Conservation (phyloP, 306 rosid genomes). For the Citrullus colocynthis region DNA sequence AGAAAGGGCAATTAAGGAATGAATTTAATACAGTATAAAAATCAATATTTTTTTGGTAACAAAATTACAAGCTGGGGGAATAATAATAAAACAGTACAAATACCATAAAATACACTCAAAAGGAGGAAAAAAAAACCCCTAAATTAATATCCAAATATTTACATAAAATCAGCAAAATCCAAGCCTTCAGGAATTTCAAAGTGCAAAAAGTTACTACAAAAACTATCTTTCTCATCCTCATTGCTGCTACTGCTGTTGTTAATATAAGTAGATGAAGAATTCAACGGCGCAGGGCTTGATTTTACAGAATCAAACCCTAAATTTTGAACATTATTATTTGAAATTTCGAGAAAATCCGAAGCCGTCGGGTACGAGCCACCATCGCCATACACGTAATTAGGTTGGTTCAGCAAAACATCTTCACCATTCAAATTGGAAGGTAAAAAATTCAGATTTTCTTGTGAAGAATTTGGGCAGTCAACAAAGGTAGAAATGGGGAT, state of each 20-base stretch:
- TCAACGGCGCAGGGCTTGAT: conserved; percentile 51
- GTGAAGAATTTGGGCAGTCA: conserved; percentile 23
- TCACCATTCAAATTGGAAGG: conserved; percentile 20
- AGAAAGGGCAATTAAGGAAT: not conserved
- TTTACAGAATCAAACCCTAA: conserved; percentile 41
- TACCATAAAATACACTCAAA: not conserved
- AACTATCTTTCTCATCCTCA: conserved; percentile 75
- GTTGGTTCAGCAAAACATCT: conserved; percentile 13
- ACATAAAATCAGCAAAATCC: conserved; percentile 62
- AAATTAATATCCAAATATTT: conserved; percentile 15
- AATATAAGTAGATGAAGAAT: conserved; percentile 47
- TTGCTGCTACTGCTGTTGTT: conserved; percentile 39
- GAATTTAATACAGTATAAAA: not conserved
- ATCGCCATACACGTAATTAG: conserved; percentile 9
- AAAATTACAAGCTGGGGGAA: not conserved
- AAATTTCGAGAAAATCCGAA: conserved; percentile 23
- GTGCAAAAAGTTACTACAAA: conserved; percentile 55
- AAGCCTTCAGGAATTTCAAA: conserved; percentile 78
- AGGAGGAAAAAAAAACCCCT: not conserved
- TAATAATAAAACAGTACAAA: not conserved
- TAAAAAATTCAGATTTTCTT: conserved; percentile 17
- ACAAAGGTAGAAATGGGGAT: conserved; percentile 8
- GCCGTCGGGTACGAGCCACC: conserved; percentile 1
- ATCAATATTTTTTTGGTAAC: not conserved
- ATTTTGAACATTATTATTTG: conserved; percentile 14